Evolutionary conservation across 345 rosid genomes (phyloP).

Genomic region (Hevea brasiliensis): DNA sequence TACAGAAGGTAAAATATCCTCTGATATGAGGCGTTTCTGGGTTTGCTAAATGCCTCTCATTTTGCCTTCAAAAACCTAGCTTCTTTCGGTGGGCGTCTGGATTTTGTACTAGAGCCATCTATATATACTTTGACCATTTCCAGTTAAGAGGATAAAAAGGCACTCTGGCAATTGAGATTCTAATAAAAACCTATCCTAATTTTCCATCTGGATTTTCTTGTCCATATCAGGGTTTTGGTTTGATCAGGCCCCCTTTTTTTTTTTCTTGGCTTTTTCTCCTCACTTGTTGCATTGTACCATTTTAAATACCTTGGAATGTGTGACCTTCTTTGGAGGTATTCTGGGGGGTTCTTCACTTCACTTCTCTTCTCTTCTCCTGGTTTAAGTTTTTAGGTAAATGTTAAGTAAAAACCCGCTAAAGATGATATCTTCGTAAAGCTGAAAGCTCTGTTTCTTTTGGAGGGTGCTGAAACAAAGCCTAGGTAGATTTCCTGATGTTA

Average conservation of each 20-base stretch:
- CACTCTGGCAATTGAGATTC: conserved; percentile 14
- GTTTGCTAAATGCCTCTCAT: conserved; percentile 18
- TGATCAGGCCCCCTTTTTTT: conserved; percentile 8
- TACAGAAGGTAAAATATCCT: conserved; percentile 17
- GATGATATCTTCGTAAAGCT: too few relatives aligned
- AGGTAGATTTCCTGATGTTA: conserved; percentile 51
- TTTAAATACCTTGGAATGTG: conserved; percentile 32
- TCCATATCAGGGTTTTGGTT: conserved; percentile 10
- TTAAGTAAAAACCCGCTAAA: background rate
- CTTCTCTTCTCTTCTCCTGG: conserved; percentile 17
- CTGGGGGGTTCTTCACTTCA: conserved; percentile 8
- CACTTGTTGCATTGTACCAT: conserved; percentile 31
- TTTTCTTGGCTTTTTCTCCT: conserved; percentile 14
- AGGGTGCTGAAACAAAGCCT: conserved; percentile 35
- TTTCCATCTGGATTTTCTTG: background rate
- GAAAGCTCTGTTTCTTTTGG: conserved; percentile 26
- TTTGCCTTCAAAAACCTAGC: conserved; percentile 4
- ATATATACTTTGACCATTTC: background rate
- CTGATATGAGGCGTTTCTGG: conserved; percentile 16
- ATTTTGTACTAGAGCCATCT: background rate
- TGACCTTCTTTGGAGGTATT: conserved; percentile 34
- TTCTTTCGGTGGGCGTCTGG: conserved; percentile 25
- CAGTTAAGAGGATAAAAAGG: conserved; percentile 2
- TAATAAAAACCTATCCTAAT: conserved; percentile 16
- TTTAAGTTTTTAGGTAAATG: conserved; percentile 7